Evolutionary conservation across 179 eudicot genomes (phyloP), one percentile per base, ranked within the genome.

Genomic region (Sideroxylon spinosum): DNA sequence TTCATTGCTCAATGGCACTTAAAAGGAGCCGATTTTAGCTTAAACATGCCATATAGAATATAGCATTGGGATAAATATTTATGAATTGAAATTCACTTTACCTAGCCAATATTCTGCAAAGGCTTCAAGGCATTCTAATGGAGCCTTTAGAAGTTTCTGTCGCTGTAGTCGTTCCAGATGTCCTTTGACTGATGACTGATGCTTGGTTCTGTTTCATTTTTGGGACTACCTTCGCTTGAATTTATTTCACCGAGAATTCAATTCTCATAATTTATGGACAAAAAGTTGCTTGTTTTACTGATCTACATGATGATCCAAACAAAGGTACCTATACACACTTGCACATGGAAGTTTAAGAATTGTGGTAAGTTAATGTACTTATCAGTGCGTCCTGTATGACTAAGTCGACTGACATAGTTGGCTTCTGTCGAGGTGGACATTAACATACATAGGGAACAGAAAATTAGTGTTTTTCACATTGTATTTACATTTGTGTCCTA

Each of bases 291-390:
- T 69, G n/a, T 5, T 32, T 68, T 7, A 50, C 55, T 17, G 57
- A n/a, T 29, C 19, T 25, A 59, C 23, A n/a, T 75, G 75, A 49
- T 74, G 14, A 74, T 75, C 28, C 59, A 11, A 67, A 67, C 29
- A 37, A 59, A 25, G 44, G 11, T 55, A 29, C n/a, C 7, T 37
- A 68, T 49, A 23, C 60, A 50, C 25, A 17, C 78, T 19, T 75
- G 57, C 65, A 61, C 57, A 44, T 48, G 4, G 13, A 16, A n/a
- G 68, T 46, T 55, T 74, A 53, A 29, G 19, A 74, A 60, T 52
- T 37, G 67, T 44, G 53, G 60, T 52, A 19, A 11, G 1, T 9
- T 17, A n/a, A 50, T 9, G 20, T 60, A 26, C 13, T 12, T 74
- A 3, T n/a, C n/a, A n/a, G 6, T 22, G 77, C 22, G 14, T 32